These are phyloP conservation scores for Volutella citrinella DNA, from an alignment of 2,329 filamentous ascomycete species.

Conservation along the genomic window DNA sequence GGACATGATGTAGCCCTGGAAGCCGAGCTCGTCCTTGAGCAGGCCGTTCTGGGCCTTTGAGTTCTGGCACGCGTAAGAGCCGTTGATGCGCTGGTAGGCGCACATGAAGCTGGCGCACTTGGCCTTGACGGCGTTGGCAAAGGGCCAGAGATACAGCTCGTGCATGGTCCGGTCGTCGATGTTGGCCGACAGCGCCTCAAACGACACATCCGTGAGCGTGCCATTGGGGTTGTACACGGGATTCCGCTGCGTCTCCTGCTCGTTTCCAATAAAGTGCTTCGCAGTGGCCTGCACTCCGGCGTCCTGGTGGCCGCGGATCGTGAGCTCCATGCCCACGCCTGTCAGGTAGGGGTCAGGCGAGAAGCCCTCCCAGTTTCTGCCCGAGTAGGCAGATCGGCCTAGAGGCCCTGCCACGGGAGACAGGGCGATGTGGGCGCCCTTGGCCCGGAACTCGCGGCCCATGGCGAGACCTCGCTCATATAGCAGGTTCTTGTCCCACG, in stretches of 20 bases:
- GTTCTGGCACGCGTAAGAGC: conserved; percentile 49
- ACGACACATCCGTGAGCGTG: conserved; percentile 19
- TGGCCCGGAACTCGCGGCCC: conserved; percentile 62
- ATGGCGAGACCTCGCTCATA: conserved; percentile 55
- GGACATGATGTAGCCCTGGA: conserved; percentile 43
- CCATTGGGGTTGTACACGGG: conserved; percentile 23
- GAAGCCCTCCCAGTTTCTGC: conserved; percentile 64
- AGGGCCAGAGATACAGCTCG: conserved; percentile 42
- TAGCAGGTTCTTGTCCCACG: conserved; percentile 70
- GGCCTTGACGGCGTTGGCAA: conserved; percentile 31
- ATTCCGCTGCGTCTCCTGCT: conserved; percentile 33
- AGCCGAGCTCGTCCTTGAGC: conserved; percentile 48
- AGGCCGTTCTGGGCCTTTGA: conserved; percentile 45
- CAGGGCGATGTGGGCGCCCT: conserved; percentile 70
- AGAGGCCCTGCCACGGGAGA: conserved; percentile 40
- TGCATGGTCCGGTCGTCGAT: conserved; percentile 60
- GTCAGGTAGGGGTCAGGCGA: conserved; percentile 67
- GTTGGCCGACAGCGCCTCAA: conserved; percentile 39
- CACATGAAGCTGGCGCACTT: conserved; percentile 40
- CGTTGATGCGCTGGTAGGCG: conserved; percentile 44
- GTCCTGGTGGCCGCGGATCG: conserved; percentile 32
- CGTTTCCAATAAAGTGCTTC: conserved; percentile 39
- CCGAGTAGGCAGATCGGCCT: conserved; percentile 42
- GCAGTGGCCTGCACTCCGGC: conserved; percentile 37
- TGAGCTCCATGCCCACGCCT: conserved; percentile 45